phyloP scores from a whole-genome alignment of 2,329 filamentous ascomycete species.

The Aureobasidium lini region DNA sequence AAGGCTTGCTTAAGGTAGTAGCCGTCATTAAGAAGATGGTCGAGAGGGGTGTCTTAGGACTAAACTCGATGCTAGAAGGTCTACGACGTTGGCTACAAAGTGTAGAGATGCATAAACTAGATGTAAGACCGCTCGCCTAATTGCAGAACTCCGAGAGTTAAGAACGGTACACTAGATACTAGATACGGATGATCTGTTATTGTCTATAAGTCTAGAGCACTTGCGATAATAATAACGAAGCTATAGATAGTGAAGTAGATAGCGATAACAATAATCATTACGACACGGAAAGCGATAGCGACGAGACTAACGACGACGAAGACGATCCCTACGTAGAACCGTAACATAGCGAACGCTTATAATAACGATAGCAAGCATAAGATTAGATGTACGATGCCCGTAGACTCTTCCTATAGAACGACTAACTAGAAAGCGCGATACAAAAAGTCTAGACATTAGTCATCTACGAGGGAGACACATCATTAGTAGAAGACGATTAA shows the following conservation, averaged over 20 bases:
- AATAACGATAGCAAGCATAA: not conserved
- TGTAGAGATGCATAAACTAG: constrained; percentile 11
- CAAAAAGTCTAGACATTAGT: not conserved
- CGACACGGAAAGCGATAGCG: no score
- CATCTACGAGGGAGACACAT: not conserved
- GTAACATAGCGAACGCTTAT: not conserved
- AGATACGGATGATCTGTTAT: constrained; percentile 18
- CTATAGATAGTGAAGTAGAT: not conserved
- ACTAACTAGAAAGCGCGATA: not conserved
- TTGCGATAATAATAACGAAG: not conserved
- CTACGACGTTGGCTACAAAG: constrained; percentile 17
- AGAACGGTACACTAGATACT: constrained; percentile 16
- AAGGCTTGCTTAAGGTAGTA: constrained; percentile 1
- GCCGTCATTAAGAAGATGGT: constrained; percentile 7
- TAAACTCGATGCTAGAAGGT: constrained; percentile 14
- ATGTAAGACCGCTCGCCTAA: constrained; percentile 15
- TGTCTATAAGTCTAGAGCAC: constrained; percentile 13
- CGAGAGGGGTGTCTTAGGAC: constrained; percentile 16
- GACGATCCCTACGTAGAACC: not conserved
- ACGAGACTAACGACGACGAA: not conserved
- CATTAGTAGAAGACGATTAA: constrained; percentile 7
- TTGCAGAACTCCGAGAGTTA: constrained; percentile 20
- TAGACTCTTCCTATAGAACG: constrained; percentile 2
- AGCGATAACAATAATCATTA: not conserved
- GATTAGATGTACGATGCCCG: not conserved